Conservation (phyloP, 176 grass and related monocot species). For the Elymus sibiricus region DNA sequence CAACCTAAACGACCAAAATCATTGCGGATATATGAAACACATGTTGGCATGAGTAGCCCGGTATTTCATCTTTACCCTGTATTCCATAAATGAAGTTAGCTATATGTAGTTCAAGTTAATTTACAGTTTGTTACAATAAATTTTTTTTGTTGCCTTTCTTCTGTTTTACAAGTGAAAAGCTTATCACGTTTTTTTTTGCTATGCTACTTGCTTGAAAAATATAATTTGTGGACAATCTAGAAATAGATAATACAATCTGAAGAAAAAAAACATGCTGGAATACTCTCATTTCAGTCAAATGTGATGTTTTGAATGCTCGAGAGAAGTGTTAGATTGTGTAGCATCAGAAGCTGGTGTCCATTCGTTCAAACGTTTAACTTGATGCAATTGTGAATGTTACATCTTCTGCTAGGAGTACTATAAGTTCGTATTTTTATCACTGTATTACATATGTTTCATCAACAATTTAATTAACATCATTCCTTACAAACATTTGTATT, state of each 20-base stretch:
- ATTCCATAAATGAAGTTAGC: slow-evolving; percentile 16
- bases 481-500: neutral
- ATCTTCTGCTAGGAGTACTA: neutral
- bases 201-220: slow-evolving; percentile 6
- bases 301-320: neutral
- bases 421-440: neutral
- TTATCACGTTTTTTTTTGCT: neutral
- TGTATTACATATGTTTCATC: neutral
- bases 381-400: neutral
- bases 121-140: slow-evolving; percentile 12
- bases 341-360: neutral
- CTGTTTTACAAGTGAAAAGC: neutral
- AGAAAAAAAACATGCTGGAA: neutral
- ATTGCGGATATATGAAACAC: slow-evolving; percentile 89
- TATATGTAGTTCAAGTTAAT: slow-evolving; percentile 13
- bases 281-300: neutral
- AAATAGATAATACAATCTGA: neutral
- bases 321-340: neutral
- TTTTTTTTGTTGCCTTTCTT: neutral
- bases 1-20: slow-evolving; percentile 90
- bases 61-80: slow-evolving; percentile 41
- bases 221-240: neutral
- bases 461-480: neutral
- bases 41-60: slow-evolving; percentile 97
- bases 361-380: neutral